A percentile compares a stretch with the other conserved stretches of the same genome.
Conservation (phyloP, 495 filamentous ascomycete genomes). For the Annulohypoxylon bovei region DNA sequence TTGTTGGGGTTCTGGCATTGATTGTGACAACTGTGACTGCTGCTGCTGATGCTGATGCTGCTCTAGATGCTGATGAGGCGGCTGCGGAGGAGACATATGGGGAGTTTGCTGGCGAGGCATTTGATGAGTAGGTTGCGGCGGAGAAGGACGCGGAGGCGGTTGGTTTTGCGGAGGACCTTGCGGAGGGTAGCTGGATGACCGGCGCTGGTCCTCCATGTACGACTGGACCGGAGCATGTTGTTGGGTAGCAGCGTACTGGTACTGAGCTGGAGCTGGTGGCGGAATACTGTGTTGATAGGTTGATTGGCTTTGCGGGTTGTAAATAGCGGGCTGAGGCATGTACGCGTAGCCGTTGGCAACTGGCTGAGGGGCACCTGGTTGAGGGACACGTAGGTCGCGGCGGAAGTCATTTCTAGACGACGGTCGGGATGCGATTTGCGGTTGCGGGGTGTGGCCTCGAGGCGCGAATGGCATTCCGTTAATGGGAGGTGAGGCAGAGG, state of each 20-base stretch:
- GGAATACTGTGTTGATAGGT: constrained; percentile 55
- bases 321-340: constrained; percentile 86
- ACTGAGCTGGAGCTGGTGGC: constrained; percentile 65
- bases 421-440: constrained; percentile 78
- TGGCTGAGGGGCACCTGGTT: constrained; percentile 60
- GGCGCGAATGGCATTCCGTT: constrained; percentile 77
- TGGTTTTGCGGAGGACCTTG: constrained; percentile 49
- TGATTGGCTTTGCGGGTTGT: constrained; percentile 73
- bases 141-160: constrained; percentile 43
- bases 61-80: constrained; percentile 53
- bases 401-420: constrained; percentile 82
- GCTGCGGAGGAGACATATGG: constrained; percentile 53
- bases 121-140: constrained; percentile 55
- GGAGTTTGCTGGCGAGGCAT: constrained; percentile 62
- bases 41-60: constrained; percentile 54
- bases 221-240: constrained; percentile 61
- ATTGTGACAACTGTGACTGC: constrained; percentile 25
- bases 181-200: constrained; percentile 65
- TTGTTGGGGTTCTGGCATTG: constrained; percentile 49
- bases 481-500: constrained; percentile 91
- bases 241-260: constrained; percentile 50
- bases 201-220: constrained; percentile 74
- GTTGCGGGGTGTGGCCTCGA: constrained; percentile 82
- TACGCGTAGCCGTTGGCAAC: constrained; percentile 82
- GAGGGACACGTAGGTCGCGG: constrained; percentile 75